Conservation (phyloP, 306 rosid species). For the Lathyrus oleraceus region DNA sequence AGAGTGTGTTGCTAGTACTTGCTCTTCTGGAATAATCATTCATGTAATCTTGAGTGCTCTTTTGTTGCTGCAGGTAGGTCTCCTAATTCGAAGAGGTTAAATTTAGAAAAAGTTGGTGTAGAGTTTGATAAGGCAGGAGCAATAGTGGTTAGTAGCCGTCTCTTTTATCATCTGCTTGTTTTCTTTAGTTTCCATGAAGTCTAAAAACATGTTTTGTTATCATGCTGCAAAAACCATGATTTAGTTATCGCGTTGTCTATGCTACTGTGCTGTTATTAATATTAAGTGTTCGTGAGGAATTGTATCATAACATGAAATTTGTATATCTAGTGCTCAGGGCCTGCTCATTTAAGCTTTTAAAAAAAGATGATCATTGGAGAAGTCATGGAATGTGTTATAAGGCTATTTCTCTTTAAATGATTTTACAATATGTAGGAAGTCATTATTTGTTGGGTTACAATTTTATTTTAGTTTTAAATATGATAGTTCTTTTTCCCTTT, state of each 20-base stretch:
- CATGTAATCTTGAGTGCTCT: neutral
- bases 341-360: neutral
- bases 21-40: neutral
- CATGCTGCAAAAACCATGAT: neutral
- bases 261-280: neutral
- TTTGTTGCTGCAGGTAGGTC: slow-evolving; percentile 63
- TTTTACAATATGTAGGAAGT: neutral
- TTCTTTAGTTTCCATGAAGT: slow-evolving; percentile 13
- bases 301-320: neutral
- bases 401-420: neutral
- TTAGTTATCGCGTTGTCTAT: neutral
- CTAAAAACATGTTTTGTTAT: slow-evolving; percentile 8
- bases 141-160: slow-evolving; percentile 59
- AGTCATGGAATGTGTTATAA: neutral
- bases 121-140: slow-evolving; percentile 71
- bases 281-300: neutral
- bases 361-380: neutral
- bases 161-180: slow-evolving; percentile 12
- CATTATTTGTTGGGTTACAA: neutral
- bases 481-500: neutral
- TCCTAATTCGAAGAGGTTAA: slow-evolving; percentile 90
- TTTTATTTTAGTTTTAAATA: neutral
- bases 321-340: neutral
- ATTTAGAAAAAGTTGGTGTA: slow-evolving; percentile 80
- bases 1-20: neutral